phyloP scores from a whole-genome alignment of 106 monocot genomes.

The Dioscorea alata region DNA sequence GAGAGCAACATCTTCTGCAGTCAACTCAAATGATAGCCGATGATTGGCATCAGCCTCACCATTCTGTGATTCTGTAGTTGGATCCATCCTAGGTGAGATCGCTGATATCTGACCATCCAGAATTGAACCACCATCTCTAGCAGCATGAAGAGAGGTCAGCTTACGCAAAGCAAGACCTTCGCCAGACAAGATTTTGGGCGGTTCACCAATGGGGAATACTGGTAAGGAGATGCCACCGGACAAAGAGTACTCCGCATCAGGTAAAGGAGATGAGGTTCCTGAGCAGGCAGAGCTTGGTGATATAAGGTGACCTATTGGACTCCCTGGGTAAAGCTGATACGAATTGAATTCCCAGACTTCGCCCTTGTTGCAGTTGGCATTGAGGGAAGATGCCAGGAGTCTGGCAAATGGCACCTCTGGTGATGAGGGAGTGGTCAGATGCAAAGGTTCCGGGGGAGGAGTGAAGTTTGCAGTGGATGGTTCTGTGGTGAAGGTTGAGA shows the following conservation, averaged over 20 bases:
- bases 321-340: slow-evolving; percentile 65
- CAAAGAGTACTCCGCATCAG: slow-evolving; percentile 41
- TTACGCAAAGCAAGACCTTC: slow-evolving; percentile 40
- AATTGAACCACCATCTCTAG: slow-evolving; percentile 27
- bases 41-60: slow-evolving; percentile 20
- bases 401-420: slow-evolving; percentile 93
- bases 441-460: slow-evolving; percentile 79
- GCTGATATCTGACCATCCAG: slow-evolving; percentile 46
- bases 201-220: slow-evolving; percentile 24
- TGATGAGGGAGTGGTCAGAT: slow-evolving; percentile 82
- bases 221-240: slow-evolving; percentile 11
- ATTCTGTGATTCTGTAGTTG: neutral
- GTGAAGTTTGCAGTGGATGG: slow-evolving; percentile 88
- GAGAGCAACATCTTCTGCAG: slow-evolving; percentile 52
- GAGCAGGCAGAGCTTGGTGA: slow-evolving; percentile 79
- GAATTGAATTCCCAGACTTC: slow-evolving; percentile 43
- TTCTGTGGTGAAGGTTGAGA: slow-evolving; percentile 93
- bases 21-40: slow-evolving; percentile 67
- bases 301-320: slow-evolving; percentile 76
- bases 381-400: slow-evolving; percentile 51
- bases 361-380: slow-evolving; percentile 25
- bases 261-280: slow-evolving; percentile 71
- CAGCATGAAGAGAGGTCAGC: slow-evolving; percentile 14
- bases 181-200: slow-evolving; percentile 33
- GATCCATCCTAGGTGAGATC: slow-evolving; percentile 1